Evolutionary conservation across 2,329 filamentous ascomycete species (phyloP).

Genomic region (Fusarium subglutinans): DNA sequence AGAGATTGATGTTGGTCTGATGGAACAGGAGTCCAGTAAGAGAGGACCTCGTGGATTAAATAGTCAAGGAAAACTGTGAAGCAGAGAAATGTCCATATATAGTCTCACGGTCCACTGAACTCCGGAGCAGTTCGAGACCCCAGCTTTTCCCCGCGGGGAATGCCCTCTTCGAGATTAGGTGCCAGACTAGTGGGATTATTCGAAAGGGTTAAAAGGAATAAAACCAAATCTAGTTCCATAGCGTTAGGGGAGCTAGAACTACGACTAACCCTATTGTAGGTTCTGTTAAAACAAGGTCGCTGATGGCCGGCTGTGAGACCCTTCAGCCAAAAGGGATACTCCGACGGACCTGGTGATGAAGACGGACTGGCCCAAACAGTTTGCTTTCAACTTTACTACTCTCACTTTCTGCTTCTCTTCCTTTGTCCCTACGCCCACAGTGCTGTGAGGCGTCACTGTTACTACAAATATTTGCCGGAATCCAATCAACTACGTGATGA

Average conservation of each 20-base stretch:
- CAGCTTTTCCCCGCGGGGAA: background rate
- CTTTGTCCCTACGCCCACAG: fast-evolving
- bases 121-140: background rate
- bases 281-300: too few species aligned
- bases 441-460: background rate
- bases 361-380: background rate
- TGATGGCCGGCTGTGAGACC: background rate
- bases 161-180: background rate
- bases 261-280: background rate
- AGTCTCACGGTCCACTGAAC: background rate
- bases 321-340: background rate
- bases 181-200: background rate
- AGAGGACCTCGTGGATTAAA: background rate
- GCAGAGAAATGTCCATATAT: background rate
- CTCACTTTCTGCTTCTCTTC: background rate
- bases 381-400: too few species aligned
- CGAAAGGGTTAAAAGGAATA: background rate
- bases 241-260: background rate
- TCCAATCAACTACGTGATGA: background rate
- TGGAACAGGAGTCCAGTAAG: too few species aligned
- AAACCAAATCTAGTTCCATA: too few species aligned
- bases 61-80: background rate
- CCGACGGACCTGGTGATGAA: background rate
- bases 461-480: too few species aligned
- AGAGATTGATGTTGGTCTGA: background rate